These are phyloP conservation scores for Spatholobus suberectus DNA, from an alignment of 306 rosid genomes.

Conservation along the genomic window DNA sequence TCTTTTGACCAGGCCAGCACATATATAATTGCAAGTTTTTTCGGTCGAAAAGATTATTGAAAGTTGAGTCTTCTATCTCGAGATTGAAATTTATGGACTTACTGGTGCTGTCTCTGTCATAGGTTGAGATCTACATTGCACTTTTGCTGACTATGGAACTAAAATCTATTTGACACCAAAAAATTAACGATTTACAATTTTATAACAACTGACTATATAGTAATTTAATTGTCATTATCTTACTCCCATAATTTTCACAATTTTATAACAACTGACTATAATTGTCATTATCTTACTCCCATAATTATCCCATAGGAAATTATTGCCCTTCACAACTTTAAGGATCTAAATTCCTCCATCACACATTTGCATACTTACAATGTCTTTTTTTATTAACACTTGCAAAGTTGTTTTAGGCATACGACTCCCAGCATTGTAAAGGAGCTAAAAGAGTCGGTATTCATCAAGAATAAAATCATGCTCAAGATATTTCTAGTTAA, in stretches of 20 bases:
- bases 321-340: not conserved
- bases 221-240: not conserved
- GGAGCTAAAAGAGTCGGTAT: not conserved
- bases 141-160: not conserved
- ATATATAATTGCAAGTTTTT: not conserved
- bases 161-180: not conserved
- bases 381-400: not conserved
- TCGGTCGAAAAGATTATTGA: slow-evolving; percentile 19
- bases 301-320: not conserved
- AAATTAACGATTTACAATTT: not conserved
- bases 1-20: slow-evolving; percentile 33
- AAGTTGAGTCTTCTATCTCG: slow-evolving; percentile 16
- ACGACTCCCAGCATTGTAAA: not conserved
- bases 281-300: not conserved
- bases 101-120: slow-evolving; percentile 12
- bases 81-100: slow-evolving; percentile 6
- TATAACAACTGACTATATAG: not conserved
- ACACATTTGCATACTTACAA: not conserved
- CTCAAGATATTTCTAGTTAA: not conserved
- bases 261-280: not conserved
- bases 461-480: not conserved
- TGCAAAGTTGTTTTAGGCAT: not conserved
- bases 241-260: not conserved
- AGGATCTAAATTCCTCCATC: not conserved
- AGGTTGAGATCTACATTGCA: not conserved